Evolutionary conservation across 352 stramenopile genomes (phyloP).

Genomic region (Phytophthora colocasiae): DNA sequence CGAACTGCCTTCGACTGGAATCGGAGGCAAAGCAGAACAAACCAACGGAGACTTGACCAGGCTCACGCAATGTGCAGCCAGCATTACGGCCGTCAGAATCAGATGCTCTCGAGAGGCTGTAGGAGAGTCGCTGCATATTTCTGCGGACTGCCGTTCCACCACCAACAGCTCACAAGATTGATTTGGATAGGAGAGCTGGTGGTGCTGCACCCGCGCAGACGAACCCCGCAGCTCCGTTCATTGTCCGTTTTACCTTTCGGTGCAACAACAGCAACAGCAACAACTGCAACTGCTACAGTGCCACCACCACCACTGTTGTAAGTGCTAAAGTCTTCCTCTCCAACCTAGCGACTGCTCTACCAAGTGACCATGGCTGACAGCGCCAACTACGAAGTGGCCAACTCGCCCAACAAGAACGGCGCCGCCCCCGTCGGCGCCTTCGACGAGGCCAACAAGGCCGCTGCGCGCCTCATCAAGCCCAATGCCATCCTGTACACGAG

Average conservation of each 20-base stretch:
- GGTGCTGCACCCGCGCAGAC: background rate
- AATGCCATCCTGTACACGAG: background rate
- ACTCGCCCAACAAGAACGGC: background rate
- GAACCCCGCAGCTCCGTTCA: background rate
- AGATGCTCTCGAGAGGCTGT: background rate
- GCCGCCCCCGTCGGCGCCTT: background rate
- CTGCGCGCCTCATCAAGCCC: background rate
- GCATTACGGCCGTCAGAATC: background rate
- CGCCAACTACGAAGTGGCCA: background rate
- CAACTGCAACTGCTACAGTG: background rate
- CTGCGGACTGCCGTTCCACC: background rate
- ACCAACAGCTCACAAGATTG: background rate
- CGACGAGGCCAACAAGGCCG: slow-evolving; percentile 1
- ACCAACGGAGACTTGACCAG: background rate
- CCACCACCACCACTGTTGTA: background rate
- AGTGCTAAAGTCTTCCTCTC: background rate
- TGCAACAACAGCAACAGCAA: background rate
- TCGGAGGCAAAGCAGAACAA: background rate
- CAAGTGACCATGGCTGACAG: background rate
- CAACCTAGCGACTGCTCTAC: background rate
- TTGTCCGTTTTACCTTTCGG: background rate
- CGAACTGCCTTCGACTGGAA: background rate
- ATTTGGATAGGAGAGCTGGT: background rate
- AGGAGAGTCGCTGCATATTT: background rate
- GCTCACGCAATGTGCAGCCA: background rate